phyloP scores from a whole-genome alignment of 1,284 basidiomycete species.

The Ustilago curta region DNA sequence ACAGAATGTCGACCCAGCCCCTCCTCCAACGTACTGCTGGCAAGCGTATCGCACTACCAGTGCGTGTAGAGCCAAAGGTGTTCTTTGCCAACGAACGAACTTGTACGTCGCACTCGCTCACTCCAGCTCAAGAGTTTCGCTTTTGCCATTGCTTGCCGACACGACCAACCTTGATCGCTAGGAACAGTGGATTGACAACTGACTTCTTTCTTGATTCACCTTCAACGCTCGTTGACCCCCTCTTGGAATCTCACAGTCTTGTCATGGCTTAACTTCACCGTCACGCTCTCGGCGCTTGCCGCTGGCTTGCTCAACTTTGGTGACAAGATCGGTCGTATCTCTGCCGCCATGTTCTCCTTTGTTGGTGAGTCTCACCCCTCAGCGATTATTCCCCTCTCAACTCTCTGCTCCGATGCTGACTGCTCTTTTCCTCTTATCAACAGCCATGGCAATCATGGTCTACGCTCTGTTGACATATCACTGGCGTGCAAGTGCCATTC shows the following conservation, averaged over 20 bases:
- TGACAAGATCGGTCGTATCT: slow-evolving; percentile 81
- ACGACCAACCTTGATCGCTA: too few relatives aligned
- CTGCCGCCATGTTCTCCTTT: slow-evolving; percentile 89
- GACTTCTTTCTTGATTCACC: background rate
- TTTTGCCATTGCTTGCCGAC: too few relatives aligned
- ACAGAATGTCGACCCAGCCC: slow-evolving; percentile 92
- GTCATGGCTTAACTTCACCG: slow-evolving; percentile 70
- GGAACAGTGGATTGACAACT: background rate
- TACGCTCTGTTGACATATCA: slow-evolving; percentile 96
- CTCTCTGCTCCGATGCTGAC: background rate
- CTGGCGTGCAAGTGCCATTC: slow-evolving; percentile 93
- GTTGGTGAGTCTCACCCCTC: slow-evolving; percentile 77
- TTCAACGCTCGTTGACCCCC: too few relatives aligned
- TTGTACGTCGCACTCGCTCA: slow-evolving; percentile 46
- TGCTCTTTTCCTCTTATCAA: background rate
- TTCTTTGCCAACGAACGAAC: slow-evolving; percentile 69
- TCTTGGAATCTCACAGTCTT: slow-evolving; percentile 50
- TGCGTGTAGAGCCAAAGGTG: slow-evolving; percentile 69
- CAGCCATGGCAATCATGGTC: slow-evolving; percentile 95
- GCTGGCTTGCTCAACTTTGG: slow-evolving; percentile 69
- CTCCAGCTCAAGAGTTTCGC: background rate
- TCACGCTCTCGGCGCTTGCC: slow-evolving; percentile 68
- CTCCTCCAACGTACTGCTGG: slow-evolving; percentile 91
- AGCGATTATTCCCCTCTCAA: background rate
- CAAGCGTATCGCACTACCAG: slow-evolving; percentile 69